A percentile compares a stretch with the other conserved stretches of the same genome.
phyloP scores from a whole-genome alignment of 208 protist genomes.

The Acanthamoeba castellanii region DNA sequence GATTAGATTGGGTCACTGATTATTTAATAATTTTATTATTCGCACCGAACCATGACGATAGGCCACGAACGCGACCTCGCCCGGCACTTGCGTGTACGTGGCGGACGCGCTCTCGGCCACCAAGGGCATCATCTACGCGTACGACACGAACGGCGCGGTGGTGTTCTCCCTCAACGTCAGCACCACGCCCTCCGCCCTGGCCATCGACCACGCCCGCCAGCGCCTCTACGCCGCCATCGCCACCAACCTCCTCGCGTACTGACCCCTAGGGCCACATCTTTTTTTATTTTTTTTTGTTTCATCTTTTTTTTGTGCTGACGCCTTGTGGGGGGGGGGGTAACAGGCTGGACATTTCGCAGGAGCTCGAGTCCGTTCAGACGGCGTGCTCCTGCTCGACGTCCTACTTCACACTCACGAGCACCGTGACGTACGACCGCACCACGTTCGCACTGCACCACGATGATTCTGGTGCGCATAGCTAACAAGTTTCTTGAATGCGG shows the following conservation, averaged over 20 bases:
- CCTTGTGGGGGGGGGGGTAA: neutral
- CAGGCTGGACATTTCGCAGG: neutral
- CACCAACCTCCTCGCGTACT: neutral
- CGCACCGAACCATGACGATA: no score
- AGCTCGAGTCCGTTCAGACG: neutral
- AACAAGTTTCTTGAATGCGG: neutral
- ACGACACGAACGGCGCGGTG: neutral
- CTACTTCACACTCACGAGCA: neutral
- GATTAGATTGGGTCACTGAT: no score
- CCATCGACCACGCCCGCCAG: slow-evolving; percentile 17
- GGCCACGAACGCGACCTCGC: no score
- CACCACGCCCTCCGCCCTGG: neutral
- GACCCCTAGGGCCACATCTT: neutral
- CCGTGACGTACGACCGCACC: neutral
- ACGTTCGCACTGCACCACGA: neutral
- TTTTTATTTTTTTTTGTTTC: neutral
- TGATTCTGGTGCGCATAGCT: no score
- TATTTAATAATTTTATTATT: no score
- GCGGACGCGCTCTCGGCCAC: neutral
- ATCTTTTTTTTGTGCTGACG: no score
- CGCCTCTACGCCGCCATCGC: neutral
- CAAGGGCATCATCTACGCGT: neutral
- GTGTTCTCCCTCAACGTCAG: neutral
- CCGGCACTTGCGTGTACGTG: neutral
- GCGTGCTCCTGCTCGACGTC: neutral